Percentiles rank a stretch among this genome's conserved stretches.
Conservation (phyloP, 176 grass and related monocot genomes). For the Areca catechu region DNA sequence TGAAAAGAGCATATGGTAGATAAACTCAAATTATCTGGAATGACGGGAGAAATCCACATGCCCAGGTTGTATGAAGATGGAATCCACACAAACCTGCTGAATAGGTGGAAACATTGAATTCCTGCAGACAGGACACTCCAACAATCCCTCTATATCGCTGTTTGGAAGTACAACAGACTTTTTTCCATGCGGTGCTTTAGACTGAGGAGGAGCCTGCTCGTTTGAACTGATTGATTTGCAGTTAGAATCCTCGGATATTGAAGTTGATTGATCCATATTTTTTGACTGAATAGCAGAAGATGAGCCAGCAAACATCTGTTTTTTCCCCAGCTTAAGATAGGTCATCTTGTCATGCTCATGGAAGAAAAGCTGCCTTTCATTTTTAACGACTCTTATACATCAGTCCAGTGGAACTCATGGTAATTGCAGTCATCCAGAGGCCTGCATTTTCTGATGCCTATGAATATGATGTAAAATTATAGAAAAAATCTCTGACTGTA, state of each 20-base stretch:
- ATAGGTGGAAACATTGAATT: conserved; percentile 29
- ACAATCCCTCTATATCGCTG: conserved; percentile 13
- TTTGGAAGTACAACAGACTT: conserved; percentile 4
- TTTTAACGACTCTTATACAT: neutral
- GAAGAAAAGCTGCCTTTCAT: conserved; percentile 4
- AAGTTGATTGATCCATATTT: conserved; percentile 17
- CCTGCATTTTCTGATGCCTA: too few relatives aligned
- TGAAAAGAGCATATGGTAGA: neutral
- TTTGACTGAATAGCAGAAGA: conserved; percentile 8
- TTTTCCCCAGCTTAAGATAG: conserved; percentile 18
- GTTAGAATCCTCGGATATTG: neutral
- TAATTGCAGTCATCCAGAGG: neutral
- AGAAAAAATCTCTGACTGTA: too few relatives aligned
- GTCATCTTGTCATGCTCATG: neutral
- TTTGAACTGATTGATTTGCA: conserved; percentile 2
- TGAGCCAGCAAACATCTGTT: conserved; percentile 3
- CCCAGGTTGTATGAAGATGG: neutral
- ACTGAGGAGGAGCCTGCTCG: neutral
- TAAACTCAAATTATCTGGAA: neutral
- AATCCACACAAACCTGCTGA: conserved; percentile 15
- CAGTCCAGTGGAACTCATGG: neutral
- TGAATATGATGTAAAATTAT: too few relatives aligned
- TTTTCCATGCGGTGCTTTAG: conserved; percentile 6
- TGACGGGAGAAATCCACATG: neutral
- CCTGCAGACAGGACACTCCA: conserved; percentile 20